Evolutionary conservation across 2,329 filamentous ascomycete species (phyloP), one percentile per base, ranked within the genome.

Genomic region (Rasamsonia emersonii): DNA sequence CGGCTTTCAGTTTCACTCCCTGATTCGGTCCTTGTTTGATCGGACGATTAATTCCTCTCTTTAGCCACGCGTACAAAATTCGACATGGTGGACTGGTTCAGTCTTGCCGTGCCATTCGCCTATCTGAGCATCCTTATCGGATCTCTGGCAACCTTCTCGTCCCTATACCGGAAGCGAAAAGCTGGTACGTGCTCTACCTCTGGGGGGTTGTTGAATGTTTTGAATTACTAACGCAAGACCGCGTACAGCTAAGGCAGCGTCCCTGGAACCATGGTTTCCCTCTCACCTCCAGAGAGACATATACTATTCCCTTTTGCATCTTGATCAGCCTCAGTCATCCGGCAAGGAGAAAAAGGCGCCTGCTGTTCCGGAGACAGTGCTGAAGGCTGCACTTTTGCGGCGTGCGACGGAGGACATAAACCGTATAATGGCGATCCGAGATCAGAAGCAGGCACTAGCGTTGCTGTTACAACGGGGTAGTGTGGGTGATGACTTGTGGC

Each of bases 401-500:
- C 79, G 91, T 49, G 91, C 91, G 18, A 79, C 86, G 20, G 89
- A 96, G 58, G 89, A 96, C 56, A 93, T 98, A 53, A 77, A 82
- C 54, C 79, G 91, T 42, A 84, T 98, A 41, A 81, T 96, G 50
- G 78, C 91, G 56, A 76, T 98, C 52, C 77, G 89, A 52, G 82
- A 75, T 36, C 82, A 86, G 46, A 98, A 96, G 68, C 82, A 84
- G 49, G 86, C 91, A 5, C 77, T 93, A 52, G 80, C 82, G 53
- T 74, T 79, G 15, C 66, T 98, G 44, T 62, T 96, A 47, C 86
- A 93, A 62, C 73, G 86, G 42, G 91, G 91, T 29, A 93, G 86
- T 51, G 86, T 98, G 2, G 89, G 91, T 9, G 91, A 98, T 56
- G 91, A 98, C 59, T 63, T 98, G 46, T 94, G 86, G 82, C 85